Evolutionary conservation across 306 rosid genomes (phyloP), one percentile per base, ranked within the genome.

Genomic region (Trichosanthes cucumerina): DNA sequence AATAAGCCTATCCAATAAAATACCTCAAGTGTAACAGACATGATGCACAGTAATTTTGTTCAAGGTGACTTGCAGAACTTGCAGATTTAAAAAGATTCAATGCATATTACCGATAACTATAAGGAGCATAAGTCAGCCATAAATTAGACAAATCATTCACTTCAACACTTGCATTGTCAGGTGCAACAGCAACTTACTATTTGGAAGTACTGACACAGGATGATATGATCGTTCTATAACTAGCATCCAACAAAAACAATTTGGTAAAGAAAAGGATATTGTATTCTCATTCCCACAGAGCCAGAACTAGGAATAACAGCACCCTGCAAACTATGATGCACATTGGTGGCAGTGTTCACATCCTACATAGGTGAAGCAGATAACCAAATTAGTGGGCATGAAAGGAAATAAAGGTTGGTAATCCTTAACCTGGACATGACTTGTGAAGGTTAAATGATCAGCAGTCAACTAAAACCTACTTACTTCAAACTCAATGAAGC

Each of bases 221-320:
- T 38, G 41, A 7, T 10, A 78, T 16, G 19, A 63, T 46, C 23
- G 5, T 15, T 78, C 75, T 13, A 18, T 31, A 14, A 10, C 56
- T 21, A 79, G 41, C 12, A 63, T 78, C 15, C 46, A 58, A 78
- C 34, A 78, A 19, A 19, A 59, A 60, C 43, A 78, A 79, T 23
- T 85, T 69, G 18, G 24, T 59, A 75, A 53, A 9, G 38, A 79
- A 84, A 90, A 92, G 98, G 99, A 96, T 96, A 96, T 88, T 96
- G 99, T 90, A 96, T 96, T 79, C 99, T 90, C 99, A 96, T 96
- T 89, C 99, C 99, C 76, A 96, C 90, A 19, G 98, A 91, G 64
- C 99, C 99, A 62, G 99, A 96, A 87, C 99, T 96, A 58, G 96
- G 98, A 75, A 92, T 93, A 85, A 96, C 98, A 49, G 97, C 99